Evolutionary conservation across 2,329 filamentous ascomycete species (phyloP).

Genomic region (Aureobasidium lini): DNA sequence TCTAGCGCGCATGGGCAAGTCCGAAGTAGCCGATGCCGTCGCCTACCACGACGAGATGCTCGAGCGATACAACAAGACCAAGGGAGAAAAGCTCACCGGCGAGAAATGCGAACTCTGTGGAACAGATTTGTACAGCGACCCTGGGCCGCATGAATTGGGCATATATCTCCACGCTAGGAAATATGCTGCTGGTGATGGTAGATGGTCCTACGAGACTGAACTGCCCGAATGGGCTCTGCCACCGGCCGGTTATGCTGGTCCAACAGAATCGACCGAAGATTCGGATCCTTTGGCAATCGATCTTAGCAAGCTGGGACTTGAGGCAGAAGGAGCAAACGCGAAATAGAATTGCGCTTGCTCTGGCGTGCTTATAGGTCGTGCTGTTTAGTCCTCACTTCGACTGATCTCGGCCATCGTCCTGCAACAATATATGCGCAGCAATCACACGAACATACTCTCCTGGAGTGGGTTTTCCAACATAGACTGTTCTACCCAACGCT

Average conservation of each 20-base stretch:
- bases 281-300: conserved; percentile 40
- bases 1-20: conserved; percentile 85
- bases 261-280: conserved; percentile 53
- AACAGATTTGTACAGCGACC: conserved; percentile 88
- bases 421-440: too few species aligned
- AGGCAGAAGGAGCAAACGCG: neutral
- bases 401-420: too few species aligned
- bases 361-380: too few species aligned
- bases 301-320: conserved; percentile 31
- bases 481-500: too few species aligned
- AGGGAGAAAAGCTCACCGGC: conserved; percentile 90
- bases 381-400: too few species aligned
- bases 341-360: neutral
- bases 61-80: conserved; percentile 78
- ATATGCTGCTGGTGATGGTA: conserved; percentile 75
- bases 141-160: conserved; percentile 79
- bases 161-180: conserved; percentile 89
- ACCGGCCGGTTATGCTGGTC: conserved; percentile 63
- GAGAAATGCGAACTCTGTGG: conserved; percentile 71
- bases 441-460: too few species aligned
- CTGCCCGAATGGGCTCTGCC: conserved; percentile 84
- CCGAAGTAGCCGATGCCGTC: conserved; percentile 81
- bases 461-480: too few species aligned
- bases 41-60: conserved; percentile 94
- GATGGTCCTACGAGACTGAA: conserved; percentile 80